Evolutionary conservation across 306 rosid species (phyloP).

Genomic region (Quercus rubra): DNA sequence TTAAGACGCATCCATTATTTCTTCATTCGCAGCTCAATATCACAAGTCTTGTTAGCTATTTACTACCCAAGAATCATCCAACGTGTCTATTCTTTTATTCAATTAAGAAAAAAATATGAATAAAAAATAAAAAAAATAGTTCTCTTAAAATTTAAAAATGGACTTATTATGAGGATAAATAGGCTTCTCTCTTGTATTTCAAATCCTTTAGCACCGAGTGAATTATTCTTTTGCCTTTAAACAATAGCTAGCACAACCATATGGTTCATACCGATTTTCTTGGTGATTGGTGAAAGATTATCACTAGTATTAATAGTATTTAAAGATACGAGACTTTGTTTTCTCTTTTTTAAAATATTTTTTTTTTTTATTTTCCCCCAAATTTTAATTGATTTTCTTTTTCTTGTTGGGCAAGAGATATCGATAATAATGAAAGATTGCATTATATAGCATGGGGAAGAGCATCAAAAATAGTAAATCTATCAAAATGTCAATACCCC

Average conservation of each 20-base stretch:
- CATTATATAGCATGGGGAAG: not conserved
- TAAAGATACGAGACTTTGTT: not conserved
- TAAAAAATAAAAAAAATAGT: too few relatives aligned
- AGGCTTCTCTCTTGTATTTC: too few relatives aligned
- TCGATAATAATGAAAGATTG: not conserved
- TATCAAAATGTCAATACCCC: constrained; percentile 20
- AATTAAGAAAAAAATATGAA: not conserved
- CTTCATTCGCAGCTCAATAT: not conserved
- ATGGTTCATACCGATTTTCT: too few relatives aligned
- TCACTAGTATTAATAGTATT: too few relatives aligned
- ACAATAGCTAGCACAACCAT: too few relatives aligned
- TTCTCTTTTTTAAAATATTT: fast-evolving
- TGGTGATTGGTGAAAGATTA: too few relatives aligned
- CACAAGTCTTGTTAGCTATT: not conserved
- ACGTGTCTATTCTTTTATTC: not conserved
- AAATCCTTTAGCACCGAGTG: too few relatives aligned
- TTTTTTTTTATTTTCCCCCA: not conserved
- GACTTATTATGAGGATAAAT: too few relatives aligned
- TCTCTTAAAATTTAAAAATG: too few relatives aligned
- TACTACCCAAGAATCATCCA: not conserved
- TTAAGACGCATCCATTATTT: constrained; percentile 4
- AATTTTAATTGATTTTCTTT: too few relatives aligned
- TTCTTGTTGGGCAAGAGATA: not conserved
- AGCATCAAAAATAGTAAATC: not conserved
- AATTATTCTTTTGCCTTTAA: too few relatives aligned